Percentiles rank a stretch among this genome's conserved stretches.
These are phyloP conservation scores for Pezicula neosporulosa DNA, from an alignment of 2,329 filamentous ascomycete genomes.

Conservation along the genomic window DNA sequence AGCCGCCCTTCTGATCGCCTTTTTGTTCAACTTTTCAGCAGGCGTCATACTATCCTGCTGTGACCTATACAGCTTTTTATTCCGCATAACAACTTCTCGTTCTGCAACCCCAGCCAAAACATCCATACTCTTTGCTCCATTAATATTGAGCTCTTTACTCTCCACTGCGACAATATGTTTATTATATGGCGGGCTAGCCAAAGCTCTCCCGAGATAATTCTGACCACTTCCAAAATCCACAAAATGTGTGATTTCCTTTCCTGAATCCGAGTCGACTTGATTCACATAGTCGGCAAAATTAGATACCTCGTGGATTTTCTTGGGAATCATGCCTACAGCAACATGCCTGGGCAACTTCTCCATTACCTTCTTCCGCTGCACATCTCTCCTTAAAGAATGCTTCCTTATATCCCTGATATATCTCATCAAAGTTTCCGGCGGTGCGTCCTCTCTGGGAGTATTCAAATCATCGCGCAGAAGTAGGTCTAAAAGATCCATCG, in stretches of 20 bases:
- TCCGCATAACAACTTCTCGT: constrained; percentile 70
- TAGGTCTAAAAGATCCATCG: constrained; percentile 76
- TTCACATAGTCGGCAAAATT: constrained; percentile 83
- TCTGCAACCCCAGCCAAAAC: constrained; percentile 73
- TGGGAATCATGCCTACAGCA: constrained; percentile 88
- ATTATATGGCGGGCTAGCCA: constrained; percentile 84
- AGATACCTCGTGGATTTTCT: constrained; percentile 91
- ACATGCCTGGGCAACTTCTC: constrained; percentile 63
- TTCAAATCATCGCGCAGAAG: constrained; percentile 74
- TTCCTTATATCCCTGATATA: constrained; percentile 72
- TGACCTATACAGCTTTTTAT: constrained; percentile 72
- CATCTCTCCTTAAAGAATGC: constrained; percentile 64
- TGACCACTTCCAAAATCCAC: constrained; percentile 96
- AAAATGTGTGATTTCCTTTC: constrained; percentile 71
- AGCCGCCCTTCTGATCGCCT: constrained; percentile 32
- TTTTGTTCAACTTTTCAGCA: constrained; percentile 38
- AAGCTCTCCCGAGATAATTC: constrained; percentile 86
- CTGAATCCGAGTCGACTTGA: constrained; percentile 55
- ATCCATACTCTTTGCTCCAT: constrained; percentile 80
- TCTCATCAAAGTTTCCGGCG: constrained; percentile 52
- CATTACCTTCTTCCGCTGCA: constrained; percentile 46
- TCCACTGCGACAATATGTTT: constrained; percentile 88
- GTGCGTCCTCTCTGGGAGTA: constrained; percentile 11
- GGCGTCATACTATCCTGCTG: constrained; percentile 29
- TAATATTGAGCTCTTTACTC: constrained; percentile 80